A percentile compares a stretch with the other conserved stretches of the same genome.
Conservation (phyloP, 1,284 basidiomycete species). For the Volvariella volvacea region DNA sequence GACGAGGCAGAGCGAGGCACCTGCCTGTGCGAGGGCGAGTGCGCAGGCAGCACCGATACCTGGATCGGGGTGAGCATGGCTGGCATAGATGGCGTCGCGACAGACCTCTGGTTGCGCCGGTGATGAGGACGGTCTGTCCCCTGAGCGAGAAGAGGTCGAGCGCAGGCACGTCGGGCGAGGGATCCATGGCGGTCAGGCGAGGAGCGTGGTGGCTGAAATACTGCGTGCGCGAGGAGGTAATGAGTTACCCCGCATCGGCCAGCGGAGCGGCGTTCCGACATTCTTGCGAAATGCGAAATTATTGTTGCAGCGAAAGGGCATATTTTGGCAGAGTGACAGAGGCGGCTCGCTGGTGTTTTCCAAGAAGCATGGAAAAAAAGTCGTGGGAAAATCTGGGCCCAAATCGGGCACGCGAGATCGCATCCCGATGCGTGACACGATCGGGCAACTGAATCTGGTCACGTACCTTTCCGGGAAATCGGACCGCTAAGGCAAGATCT, state of each 20-base stretch:
- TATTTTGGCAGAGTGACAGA: not conserved
- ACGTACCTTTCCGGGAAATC: slow-evolving; percentile 12
- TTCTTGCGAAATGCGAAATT: too few relatives aligned
- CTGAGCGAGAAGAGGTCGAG: slow-evolving; percentile 54
- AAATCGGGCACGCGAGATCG: too few relatives aligned
- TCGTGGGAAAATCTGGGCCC: not conserved
- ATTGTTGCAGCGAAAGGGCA: too few relatives aligned
- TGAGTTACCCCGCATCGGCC: too few relatives aligned
- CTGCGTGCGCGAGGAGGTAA: slow-evolving; percentile 1
- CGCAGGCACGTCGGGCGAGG: slow-evolving; percentile 28
- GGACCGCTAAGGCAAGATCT: slow-evolving; percentile 14
- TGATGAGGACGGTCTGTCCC: slow-evolving; percentile 60
- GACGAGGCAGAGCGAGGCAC: slow-evolving; percentile 78
- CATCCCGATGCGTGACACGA: not conserved
- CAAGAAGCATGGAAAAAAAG: too few relatives aligned
- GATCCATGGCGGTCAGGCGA: slow-evolving; percentile 19
- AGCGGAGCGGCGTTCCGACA: too few relatives aligned
- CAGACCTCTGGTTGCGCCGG: slow-evolving; percentile 61
- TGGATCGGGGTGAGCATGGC: slow-evolving; percentile 17
- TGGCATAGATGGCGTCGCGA: slow-evolving; percentile 6
- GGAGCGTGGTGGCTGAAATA: slow-evolving; percentile 2
- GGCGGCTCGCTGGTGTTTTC: not conserved
- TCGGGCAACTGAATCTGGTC: not conserved
- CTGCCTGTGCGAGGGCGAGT: slow-evolving; percentile 69
- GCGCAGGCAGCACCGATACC: slow-evolving; percentile 73